Evolutionary conservation across 2,329 filamentous ascomycete genomes (phyloP), one percentile per base, ranked within the genome.

Genomic region (Didymella pinodella): DNA sequence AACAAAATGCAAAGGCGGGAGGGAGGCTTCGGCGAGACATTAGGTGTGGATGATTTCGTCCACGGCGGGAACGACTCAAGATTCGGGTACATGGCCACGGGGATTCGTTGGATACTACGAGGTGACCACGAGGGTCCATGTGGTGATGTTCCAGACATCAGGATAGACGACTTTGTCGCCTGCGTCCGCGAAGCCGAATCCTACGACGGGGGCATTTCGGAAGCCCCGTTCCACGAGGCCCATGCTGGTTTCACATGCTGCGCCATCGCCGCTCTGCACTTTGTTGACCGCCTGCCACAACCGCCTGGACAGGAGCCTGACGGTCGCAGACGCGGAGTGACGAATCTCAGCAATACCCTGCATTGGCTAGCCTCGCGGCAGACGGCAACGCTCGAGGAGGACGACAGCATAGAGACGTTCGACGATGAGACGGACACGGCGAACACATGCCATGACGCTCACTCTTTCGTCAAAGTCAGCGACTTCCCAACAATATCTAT

Each of bases 221-320:
- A 96, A 74, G 88, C 86, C 34, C 88, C 89, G 0, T 88, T 87
- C 60, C 89, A 93, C 59, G 93, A 97, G 79, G 89, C 92, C 32
- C 93, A 97, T 71, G 90, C 92, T 66, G 95, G 95, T 20, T 94
- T 96, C 75, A 93, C 92, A 10, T 97, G 93, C 80, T 97, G 93
- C 76, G 93, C 90, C 7, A 85, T 97, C 53, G 88, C 87, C 11
- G 90, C 92, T 4, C 81, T 98, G 5, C 85, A 87, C 2, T 86
- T 97, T 48, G 82, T 97, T n/a, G 86, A 87, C 59, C 85, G 87
- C 11, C 82, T 90, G 1, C 78, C 81, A 1, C 45, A 67, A 18
- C 45, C 62, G 8, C 54, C 65, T 16, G 59, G 65, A 25, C 62
- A 66, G 55, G 54, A 65, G 14, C 59, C 68, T 14, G 73, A 77